Conservation (phyloP, 768 basidiomycete genomes). For the Amanita polypyramis region DNA sequence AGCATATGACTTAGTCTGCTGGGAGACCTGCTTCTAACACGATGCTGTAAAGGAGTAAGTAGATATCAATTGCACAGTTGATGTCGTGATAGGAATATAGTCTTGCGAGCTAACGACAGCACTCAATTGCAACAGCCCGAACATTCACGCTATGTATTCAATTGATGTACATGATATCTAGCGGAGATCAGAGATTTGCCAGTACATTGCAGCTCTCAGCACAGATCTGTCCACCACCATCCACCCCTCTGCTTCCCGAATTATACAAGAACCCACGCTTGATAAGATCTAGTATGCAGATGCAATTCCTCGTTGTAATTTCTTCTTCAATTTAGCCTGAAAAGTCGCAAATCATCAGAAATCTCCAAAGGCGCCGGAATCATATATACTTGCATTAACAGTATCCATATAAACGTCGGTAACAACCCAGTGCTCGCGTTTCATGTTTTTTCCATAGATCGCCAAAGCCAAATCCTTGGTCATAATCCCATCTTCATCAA, state of each 20-base stretch:
- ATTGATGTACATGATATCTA: background rate
- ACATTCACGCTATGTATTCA: background rate
- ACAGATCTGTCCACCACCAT: too few species aligned
- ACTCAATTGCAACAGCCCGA: too few species aligned
- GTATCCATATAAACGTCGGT: slow-evolving; percentile 91
- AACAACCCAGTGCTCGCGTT: slow-evolving; percentile 94
- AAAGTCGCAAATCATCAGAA: background rate
- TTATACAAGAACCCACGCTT: background rate
- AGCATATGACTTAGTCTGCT: too few species aligned
- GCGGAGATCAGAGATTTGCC: background rate
- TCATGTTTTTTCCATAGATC: slow-evolving; percentile 86
- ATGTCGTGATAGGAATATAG: background rate
- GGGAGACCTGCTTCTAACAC: too few species aligned
- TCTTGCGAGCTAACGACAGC: too few species aligned
- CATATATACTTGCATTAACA: slow-evolving; percentile 56
- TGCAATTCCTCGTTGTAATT: background rate
- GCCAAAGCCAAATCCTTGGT: slow-evolving; percentile 95
- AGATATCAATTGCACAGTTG: background rate
- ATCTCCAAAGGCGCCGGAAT: background rate
- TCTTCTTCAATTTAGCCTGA: slow-evolving; percentile 5
- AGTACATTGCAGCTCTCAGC: background rate
- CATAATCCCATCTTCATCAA: slow-evolving; percentile 87
- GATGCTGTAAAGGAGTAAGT: background rate
- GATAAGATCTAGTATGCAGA: background rate
- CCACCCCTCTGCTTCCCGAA: background rate